Base-by-base conservation (phyloP, 768 basidiomycete species). In the Myochromella boudieri region DNA sequence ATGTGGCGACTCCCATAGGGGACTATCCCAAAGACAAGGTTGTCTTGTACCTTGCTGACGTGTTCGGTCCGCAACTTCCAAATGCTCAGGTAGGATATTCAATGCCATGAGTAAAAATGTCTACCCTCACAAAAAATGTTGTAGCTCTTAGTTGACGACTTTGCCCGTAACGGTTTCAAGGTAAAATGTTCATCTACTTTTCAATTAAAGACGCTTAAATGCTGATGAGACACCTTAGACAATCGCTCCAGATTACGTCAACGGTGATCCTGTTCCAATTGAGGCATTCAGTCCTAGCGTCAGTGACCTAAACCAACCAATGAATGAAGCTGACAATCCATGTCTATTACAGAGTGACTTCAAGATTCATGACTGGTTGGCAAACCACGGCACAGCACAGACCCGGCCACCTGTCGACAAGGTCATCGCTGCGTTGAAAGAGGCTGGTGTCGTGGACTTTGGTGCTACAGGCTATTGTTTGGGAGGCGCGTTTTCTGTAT, bases 381-480 rank as follows among this genome's bases (percentile, higher is more conserved):
- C 28, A 4, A 66, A 54, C 0, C 84, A 85, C 49, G 60, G 58
- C 6, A 18, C 51, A 12, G 69, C 57, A 0, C 28, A 57, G 10
- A 78, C 76, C 1, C 77, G 78, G 9, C 79, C 80, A 1, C 10
- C 56, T 3, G 51, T 87, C 21, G 75, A 87, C 65, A 78, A 74
- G 39, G 78, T 85, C 34, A 70, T 86, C 25, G 62, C 59, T 4
- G 77, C 69, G 0, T 73, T 91, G 50, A 82, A 81, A 58, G 75
- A 64, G 26, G 57, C 76, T 49, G 87, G 86, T 1, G 68, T 89
- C 17, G 79, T 69, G 1, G 61, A 60, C 5, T 75, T 90, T 46
- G 85, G 68, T 0, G 80, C 81, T 0, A 75, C 76, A 3, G 85
- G 84, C 3, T 89, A 81, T 68, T 91, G 88, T 68, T 82, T 77